phyloP scores from a whole-genome alignment of 805 yeast species.

The Nakazawaea wickerhamii region DNA sequence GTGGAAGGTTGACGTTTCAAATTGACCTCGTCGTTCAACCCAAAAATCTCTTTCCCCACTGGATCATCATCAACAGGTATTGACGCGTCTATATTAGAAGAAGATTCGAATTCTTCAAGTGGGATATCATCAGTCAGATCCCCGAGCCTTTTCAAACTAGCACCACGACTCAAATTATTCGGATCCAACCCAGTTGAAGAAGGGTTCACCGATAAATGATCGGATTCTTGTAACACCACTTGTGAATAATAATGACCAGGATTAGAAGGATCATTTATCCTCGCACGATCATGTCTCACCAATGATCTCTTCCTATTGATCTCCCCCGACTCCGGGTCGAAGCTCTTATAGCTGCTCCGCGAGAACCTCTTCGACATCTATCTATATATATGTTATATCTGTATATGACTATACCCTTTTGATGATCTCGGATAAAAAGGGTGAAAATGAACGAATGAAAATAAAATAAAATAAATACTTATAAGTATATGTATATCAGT shows the following conservation, averaged over 20 bases:
- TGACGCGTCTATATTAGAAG: not conserved
- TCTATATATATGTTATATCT: not conserved
- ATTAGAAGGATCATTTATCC: constrained; percentile 44
- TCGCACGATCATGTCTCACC: constrained; percentile 78
- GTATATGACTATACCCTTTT: no score
- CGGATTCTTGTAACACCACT: constrained; percentile 60
- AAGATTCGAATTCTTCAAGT: constrained; percentile 15
- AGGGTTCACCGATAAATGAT: constrained; percentile 59
- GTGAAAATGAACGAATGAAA: not conserved
- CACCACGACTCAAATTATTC: constrained; percentile 10
- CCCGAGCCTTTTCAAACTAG: not conserved
- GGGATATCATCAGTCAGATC: constrained; percentile 16
- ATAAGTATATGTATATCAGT: no score
- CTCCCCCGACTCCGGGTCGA: constrained; percentile 25
- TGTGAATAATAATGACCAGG: constrained; percentile 77
- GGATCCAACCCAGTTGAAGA: constrained; percentile 73
- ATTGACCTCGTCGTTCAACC: constrained; percentile 54
- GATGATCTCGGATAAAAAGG: not conserved
- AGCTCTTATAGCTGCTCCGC: constrained; percentile 1
- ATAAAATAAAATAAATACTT: no score
- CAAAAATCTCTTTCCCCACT: constrained; percentile 48
- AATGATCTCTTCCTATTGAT: constrained; percentile 58
- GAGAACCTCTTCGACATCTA: constrained; percentile 4
- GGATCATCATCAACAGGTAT: constrained; percentile 3
- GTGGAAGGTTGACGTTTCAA: constrained; percentile 5